Percentiles rank a stretch among this genome's conserved stretches.
These are phyloP conservation scores for Globisporangium rhizosaccharum DNA, from an alignment of 352 stramenopile genomes.

Conservation along the genomic window DNA sequence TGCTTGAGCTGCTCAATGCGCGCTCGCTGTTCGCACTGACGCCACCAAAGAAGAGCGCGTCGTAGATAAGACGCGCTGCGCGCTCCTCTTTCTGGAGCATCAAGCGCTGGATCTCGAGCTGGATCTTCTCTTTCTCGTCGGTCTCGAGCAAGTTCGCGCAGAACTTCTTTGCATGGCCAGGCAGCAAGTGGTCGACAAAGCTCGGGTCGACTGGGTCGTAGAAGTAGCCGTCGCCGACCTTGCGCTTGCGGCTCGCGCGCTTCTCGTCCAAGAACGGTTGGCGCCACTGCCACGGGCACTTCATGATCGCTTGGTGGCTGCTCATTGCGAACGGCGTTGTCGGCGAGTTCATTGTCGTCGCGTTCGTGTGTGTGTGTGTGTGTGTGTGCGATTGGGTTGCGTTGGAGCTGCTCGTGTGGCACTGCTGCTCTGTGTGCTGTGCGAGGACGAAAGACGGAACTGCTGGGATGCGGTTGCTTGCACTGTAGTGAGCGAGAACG, in stretches of 20 bases:
- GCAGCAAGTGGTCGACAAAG: conserved; percentile 81
- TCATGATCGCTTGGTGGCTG: conserved; percentile 82
- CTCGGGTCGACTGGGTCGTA: conserved; percentile 83
- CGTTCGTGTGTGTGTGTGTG: background rate
- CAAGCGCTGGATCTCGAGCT: conserved; percentile 77
- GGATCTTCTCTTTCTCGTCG: conserved; percentile 80
- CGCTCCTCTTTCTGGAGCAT: conserved; percentile 65
- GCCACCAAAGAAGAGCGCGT: conserved; percentile 22
- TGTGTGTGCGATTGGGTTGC: background rate
- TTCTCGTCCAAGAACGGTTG: conserved; percentile 82
- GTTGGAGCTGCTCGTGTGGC: background rate
- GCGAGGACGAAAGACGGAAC: background rate
- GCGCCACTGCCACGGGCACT: conserved; percentile 86
- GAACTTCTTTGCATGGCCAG: conserved; percentile 75
- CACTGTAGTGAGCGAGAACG: no score
- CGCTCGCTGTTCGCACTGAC: background rate
- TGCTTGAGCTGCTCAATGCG: background rate
- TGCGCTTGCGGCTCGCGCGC: conserved; percentile 77
- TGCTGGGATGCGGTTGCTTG: no score
- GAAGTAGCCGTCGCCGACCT: conserved; percentile 75
- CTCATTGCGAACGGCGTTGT: conserved; percentile 36
- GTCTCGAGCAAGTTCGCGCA: conserved; percentile 59
- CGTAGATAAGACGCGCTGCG: conserved; percentile 25
- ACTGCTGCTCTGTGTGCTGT: no score
- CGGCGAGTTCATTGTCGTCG: conserved; percentile 41